These are phyloP conservation scores for Filosporella fistucella DNA, from an alignment of 495 filamentous ascomycete species.

Conservation along the genomic window DNA sequence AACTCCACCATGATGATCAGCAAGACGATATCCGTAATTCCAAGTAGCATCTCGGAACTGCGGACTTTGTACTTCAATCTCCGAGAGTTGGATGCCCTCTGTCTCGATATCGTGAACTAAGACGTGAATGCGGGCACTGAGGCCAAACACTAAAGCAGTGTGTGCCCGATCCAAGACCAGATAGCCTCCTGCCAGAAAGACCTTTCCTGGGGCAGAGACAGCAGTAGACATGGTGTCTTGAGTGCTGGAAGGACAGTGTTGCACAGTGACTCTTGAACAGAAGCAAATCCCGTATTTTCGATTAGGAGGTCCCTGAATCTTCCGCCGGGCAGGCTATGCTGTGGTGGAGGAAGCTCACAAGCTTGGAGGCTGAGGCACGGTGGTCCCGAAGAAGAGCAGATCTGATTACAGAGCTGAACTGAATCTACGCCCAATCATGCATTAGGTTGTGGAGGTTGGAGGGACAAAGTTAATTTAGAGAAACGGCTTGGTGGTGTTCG, in stretches of 20 bases:
- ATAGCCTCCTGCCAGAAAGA: slow-evolving; percentile 90
- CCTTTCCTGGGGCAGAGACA: slow-evolving; percentile 92
- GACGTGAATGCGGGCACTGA: slow-evolving; percentile 89
- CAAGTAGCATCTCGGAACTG: slow-evolving; percentile 85
- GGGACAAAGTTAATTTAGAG: too few relatives aligned
- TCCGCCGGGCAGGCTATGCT: slow-evolving; percentile 4
- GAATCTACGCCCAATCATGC: too few relatives aligned
- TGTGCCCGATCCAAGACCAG: slow-evolving; percentile 87
- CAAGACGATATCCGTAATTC: slow-evolving; percentile 72
- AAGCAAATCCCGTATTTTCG: too few relatives aligned
- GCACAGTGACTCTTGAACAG: too few relatives aligned
- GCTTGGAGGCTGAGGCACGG: too few relatives aligned
- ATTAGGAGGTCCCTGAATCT: slow-evolving; percentile 8
- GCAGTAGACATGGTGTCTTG: slow-evolving; percentile 34
- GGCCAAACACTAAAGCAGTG: slow-evolving; percentile 87
- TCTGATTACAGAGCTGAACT: too few relatives aligned
- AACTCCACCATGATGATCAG: slow-evolving; percentile 67
- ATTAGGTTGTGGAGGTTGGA: too few relatives aligned
- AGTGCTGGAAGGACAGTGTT: neutral
- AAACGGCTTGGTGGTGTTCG: too few relatives aligned
- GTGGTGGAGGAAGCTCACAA: too few relatives aligned
- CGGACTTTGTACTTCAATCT: slow-evolving; percentile 82
- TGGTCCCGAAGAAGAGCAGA: too few relatives aligned
- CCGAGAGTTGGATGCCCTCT: slow-evolving; percentile 51
- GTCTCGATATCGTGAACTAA: slow-evolving; percentile 61